Percentiles rank a stretch among this genome's conserved stretches.
phyloP scores from a whole-genome alignment of 2,329 filamentous ascomycete species.

The Fusarium sp. region DNA sequence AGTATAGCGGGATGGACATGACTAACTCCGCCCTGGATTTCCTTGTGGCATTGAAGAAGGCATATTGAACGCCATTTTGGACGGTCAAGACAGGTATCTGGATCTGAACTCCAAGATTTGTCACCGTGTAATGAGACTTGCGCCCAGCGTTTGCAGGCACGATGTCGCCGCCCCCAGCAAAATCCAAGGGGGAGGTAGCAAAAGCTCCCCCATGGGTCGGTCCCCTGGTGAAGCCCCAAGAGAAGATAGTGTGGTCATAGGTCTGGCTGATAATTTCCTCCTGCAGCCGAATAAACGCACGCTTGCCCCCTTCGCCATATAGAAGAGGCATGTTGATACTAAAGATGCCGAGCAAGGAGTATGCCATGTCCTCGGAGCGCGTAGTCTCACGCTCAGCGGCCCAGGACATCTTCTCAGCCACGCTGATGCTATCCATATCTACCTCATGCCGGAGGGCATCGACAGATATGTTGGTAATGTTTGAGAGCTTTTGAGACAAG shows the following conservation, averaged over 20 bases:
- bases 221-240: neutral
- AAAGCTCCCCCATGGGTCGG: neutral
- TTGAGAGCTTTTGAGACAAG: neutral
- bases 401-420: neutral
- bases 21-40: neutral
- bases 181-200: neutral
- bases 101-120: neutral
- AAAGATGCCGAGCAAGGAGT: neutral
- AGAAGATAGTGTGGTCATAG: neutral
- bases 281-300: neutral
- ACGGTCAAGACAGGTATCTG: neutral
- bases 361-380: neutral
- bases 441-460: neutral
- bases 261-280: neutral
- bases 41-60: neutral
- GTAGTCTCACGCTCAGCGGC: neutral
- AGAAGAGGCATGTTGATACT: neutral
- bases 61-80: neutral
- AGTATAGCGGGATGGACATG: neutral
- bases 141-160: neutral
- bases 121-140: neutral
- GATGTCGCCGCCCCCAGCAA: neutral
- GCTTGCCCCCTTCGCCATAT: neutral
- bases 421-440: neutral
- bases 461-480: neutral